Base-by-base conservation (phyloP, 495 filamentous ascomycete genomes). In the Trypethelium eluteriae region DNA sequence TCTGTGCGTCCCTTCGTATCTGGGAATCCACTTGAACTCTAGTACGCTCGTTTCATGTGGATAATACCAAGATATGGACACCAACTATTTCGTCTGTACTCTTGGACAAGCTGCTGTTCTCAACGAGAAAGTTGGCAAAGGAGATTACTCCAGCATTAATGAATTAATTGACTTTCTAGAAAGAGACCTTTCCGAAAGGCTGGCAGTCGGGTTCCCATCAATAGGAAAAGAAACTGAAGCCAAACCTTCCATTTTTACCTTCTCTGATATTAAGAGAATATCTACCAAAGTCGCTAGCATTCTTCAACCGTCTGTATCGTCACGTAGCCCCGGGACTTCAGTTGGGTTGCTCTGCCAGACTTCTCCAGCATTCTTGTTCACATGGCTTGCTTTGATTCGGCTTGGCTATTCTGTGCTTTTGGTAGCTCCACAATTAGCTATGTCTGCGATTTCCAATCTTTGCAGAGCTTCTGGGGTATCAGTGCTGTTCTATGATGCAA, bases 401-500 rank as follows among this genome's bases (percentile, higher is more conserved):
- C 69, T 80, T 39, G 83, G 83, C 16, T 76, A 74, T 69, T 70
- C 74, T 1, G 79, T 84, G 12, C 69, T 87, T 18, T 71, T 86
- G 12, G 77, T 87, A 62, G 83, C 83, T 75, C 83, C 84, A 11
- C 81, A 86, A 71, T 79, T 81, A 63, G 74, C 77, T 36, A 64
- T 73, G 5, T 47, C 39, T 16, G 78, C 76, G 1, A 77, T 86
- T 49, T 67, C 71, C 2, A 77, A 82, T 68, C 77, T 86, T 6
- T 81, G 82, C 66, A 66, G 70, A 34, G 67, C 53, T 3, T 81
- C 77, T 63, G 64, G 76, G 0, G 75, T 75, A 2, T 63, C 64
- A 5, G 39, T 70, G 7, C 64, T 84, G 2, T 67, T 82, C 46
- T 72, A 77, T 67, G 76, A 81, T 63, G 32, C 65, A n/a, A 38